These are phyloP conservation scores for Backusella macrospora DNA, from an alignment of 192 early-diverging fungal genomes.

Conservation along the genomic window DNA sequence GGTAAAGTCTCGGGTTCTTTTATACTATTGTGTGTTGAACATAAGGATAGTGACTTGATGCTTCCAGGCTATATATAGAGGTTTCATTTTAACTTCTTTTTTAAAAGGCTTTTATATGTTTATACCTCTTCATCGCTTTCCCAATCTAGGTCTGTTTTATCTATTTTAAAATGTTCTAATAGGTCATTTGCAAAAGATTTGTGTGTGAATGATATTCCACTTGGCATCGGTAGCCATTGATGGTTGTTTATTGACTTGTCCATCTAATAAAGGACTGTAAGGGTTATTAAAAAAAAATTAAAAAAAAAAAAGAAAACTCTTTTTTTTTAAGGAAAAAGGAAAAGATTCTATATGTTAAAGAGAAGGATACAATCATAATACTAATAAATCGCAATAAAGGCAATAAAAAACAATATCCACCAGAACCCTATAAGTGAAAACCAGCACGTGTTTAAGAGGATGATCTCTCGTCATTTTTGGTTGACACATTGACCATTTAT, in stretches of 20 bases:
- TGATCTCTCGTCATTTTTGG: not conserved
- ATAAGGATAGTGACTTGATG: not conserved
- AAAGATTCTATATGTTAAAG: conserved; percentile 1
- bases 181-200: conserved; percentile 37
- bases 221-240: conserved; percentile 28
- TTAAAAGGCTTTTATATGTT: too few species aligned
- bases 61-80: not conserved
- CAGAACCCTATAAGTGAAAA: not conserved
- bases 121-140: conserved; percentile 13
- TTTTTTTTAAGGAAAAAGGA: not conserved
- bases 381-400: not conserved
- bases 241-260: not conserved
- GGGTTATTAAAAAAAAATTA: not conserved
- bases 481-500: conserved; percentile 15
- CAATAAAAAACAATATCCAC: not conserved
- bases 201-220: conserved; percentile 20
- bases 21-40: not conserved
- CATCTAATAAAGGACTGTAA: not conserved
- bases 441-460: conserved; percentile 14
- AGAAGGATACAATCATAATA: not conserved
- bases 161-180: conserved; percentile 33
- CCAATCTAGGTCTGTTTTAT: conserved; percentile 16
- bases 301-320: not conserved
- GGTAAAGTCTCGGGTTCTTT: conserved; percentile 2
- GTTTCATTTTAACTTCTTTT: too few species aligned